Evolutionary conservation across 768 basidiomycete genomes (phyloP).

Genomic region (Lactarius sp.): DNA sequence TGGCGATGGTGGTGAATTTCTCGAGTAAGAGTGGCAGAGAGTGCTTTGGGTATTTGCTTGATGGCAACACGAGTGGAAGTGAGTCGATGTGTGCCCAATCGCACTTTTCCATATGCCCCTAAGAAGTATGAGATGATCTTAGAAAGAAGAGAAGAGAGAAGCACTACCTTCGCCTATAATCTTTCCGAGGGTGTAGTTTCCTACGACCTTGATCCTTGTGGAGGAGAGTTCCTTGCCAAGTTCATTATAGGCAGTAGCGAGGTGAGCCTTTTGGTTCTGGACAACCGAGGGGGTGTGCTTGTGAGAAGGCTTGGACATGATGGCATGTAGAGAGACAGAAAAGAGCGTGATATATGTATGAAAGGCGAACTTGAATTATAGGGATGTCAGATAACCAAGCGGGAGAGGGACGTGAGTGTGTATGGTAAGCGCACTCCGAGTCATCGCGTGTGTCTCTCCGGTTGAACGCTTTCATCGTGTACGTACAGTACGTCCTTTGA

Average conservation of each 20-base stretch:
- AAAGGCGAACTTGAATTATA: conserved; percentile 15
- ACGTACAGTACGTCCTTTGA: neutral
- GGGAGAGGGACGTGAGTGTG: conserved; percentile 9
- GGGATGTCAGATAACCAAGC: conserved; percentile 22
- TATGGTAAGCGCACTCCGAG: conserved; percentile 9
- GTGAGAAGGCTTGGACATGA: conserved; percentile 26
- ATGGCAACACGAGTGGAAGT: conserved; percentile 91
- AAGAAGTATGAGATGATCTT: conserved; percentile 3
- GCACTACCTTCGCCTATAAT: conserved; percentile 89
- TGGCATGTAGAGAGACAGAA: conserved; percentile 22
- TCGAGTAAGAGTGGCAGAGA: conserved; percentile 87
- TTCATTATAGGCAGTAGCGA: conserved; percentile 95
- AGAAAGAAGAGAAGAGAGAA: conserved; percentile 1
- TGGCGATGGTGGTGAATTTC: conserved; percentile 99
- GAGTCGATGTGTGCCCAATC: conserved; percentile 89
- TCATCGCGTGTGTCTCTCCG: neutral
- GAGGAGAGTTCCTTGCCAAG: conserved; percentile 94
- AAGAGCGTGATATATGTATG: conserved; percentile 17
- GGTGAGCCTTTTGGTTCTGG: conserved; percentile 77
- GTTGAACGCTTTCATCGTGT: neutral
- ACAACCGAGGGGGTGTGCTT: conserved; percentile 32
- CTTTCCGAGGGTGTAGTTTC: conserved; percentile 90
- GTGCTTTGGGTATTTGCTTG: conserved; percentile 95
- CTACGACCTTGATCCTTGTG: conserved; percentile 83
- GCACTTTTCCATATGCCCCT: conserved; percentile 96